Evolutionary conservation across 257 asterid species (phyloP).

Genomic region (Salvia miltiorrhiza): DNA sequence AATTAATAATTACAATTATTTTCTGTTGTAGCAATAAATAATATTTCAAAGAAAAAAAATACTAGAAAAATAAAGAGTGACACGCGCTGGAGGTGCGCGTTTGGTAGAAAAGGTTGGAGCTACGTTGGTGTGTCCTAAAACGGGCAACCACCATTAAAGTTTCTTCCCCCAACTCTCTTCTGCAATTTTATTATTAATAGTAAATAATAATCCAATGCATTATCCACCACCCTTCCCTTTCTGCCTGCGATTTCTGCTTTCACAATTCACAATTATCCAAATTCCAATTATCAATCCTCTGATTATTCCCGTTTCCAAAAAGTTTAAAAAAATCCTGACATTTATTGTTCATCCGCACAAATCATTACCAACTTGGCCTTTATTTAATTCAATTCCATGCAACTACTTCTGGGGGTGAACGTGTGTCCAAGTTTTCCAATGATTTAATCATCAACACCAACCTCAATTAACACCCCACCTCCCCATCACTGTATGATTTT

Average conservation of each 20-base stretch:
- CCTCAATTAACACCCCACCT: conserved; percentile 22
- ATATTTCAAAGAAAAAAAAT: too few relatives aligned
- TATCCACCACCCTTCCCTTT: conserved; percentile 24
- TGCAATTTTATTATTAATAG: background rate
- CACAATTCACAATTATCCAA: conserved; percentile 21
- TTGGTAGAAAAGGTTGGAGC: background rate
- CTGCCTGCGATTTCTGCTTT: background rate
- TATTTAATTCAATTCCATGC: conserved; percentile 36
- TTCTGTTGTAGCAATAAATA: too few relatives aligned
- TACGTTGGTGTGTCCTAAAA: background rate
- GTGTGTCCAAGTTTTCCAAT: conserved; percentile 32
- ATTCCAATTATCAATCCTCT: conserved; percentile 13
- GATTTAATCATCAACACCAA: conserved; percentile 15
- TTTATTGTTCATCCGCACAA: background rate
- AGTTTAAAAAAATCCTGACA: background rate
- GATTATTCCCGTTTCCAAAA: background rate
- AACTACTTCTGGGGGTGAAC: conserved; percentile 38
- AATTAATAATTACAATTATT: too few relatives aligned
- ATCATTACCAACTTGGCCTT: conserved; percentile 17
- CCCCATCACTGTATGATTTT: conserved; percentile 21
- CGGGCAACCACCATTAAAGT: conserved; percentile 30
- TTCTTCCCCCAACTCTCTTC: conserved; percentile 13
- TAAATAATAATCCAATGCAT: conserved; percentile 5
- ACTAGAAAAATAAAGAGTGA: too few relatives aligned
- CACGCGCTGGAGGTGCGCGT: conserved; percentile 23